phyloP scores from a whole-genome alignment of 192 early-diverging fungal genomes.

The Podila minutissima region DNA sequence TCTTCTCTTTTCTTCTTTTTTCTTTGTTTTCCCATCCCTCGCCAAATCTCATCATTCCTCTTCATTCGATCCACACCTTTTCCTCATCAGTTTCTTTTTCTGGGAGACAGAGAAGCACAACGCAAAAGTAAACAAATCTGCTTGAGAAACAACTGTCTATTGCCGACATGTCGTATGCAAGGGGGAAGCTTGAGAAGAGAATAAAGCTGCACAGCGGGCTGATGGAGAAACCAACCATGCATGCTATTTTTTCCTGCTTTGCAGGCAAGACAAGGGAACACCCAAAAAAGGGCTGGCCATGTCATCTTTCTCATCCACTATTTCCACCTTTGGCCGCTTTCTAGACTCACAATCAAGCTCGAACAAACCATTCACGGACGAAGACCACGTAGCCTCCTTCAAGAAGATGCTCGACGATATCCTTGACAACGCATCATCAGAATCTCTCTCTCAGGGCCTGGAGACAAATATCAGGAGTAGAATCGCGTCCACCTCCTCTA shows the following conservation, averaged over 20 bases:
- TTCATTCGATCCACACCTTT: background rate
- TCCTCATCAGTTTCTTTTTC: too few relatives aligned
- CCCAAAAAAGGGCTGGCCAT: background rate
- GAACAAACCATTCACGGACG: slow-evolving; percentile 13
- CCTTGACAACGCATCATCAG: slow-evolving; percentile 46
- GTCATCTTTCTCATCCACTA: too few relatives aligned
- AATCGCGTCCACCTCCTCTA: slow-evolving; percentile 20
- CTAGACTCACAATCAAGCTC: background rate
- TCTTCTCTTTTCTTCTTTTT: background rate
- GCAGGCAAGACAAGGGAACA: background rate
- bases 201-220: too few relatives aligned
- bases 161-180: too few relatives aligned
- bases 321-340: too few relatives aligned
- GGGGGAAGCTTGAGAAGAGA: too few relatives aligned
- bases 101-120: too few relatives aligned
- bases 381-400: slow-evolving; percentile 45
- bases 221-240: slow-evolving; percentile 1
- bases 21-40: background rate
- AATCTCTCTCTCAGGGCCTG: slow-evolving; percentile 31
- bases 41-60: background rate
- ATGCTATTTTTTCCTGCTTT: background rate
- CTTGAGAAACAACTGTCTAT: too few relatives aligned
- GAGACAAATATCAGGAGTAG: slow-evolving; percentile 20
- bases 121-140: too few relatives aligned
- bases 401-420: slow-evolving; percentile 52